Percentiles rank a stretch among this genome's conserved stretches.
phyloP scores from a whole-genome alignment of 306 rosid species.

The Astragalus glycyphyllos region DNA sequence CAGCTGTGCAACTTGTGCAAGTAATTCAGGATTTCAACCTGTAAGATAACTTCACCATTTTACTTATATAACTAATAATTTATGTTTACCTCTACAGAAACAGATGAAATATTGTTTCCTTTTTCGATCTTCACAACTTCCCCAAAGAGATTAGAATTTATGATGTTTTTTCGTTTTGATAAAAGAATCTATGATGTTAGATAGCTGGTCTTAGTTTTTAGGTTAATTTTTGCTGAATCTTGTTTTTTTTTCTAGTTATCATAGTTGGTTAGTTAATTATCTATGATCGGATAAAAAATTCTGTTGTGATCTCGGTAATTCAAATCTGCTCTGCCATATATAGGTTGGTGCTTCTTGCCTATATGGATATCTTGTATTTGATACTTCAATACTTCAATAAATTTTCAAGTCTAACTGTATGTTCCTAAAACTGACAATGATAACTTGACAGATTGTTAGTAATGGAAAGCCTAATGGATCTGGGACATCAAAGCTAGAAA shows the following conservation, averaged over 20 bases:
- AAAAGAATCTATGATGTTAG: background rate
- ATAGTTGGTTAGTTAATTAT: constrained; percentile 25
- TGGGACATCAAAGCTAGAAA: constrained; percentile 55
- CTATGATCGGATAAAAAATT: constrained; percentile 5
- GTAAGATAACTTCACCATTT: constrained; percentile 57
- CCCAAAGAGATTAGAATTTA: constrained; percentile 10
- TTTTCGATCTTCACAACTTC: constrained; percentile 30
- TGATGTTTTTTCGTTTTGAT: background rate
- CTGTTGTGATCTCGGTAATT: constrained; percentile 21
- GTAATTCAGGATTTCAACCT: constrained; percentile 51
- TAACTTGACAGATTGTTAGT: constrained; percentile 59
- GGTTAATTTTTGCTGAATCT: constrained; percentile 21
- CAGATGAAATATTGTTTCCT: constrained; percentile 2
- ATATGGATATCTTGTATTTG: constrained; percentile 1
- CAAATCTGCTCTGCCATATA: constrained; percentile 14
- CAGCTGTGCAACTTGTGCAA: constrained; percentile 70
- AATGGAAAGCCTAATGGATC: constrained; percentile 63
- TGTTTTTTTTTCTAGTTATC: background rate
- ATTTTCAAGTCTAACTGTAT: constrained; percentile 26
- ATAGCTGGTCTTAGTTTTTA: constrained; percentile 26
- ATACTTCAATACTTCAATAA: constrained; percentile 25
- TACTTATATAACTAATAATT: constrained; percentile 26
- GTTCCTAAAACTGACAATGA: constrained; percentile 41
- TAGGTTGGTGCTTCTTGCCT: constrained; percentile 27
- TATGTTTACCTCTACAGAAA: constrained; percentile 1